Evolutionary conservation across 2,329 filamentous ascomycete species (phyloP).

Genomic region (Dichotomopilus funicola): DNA sequence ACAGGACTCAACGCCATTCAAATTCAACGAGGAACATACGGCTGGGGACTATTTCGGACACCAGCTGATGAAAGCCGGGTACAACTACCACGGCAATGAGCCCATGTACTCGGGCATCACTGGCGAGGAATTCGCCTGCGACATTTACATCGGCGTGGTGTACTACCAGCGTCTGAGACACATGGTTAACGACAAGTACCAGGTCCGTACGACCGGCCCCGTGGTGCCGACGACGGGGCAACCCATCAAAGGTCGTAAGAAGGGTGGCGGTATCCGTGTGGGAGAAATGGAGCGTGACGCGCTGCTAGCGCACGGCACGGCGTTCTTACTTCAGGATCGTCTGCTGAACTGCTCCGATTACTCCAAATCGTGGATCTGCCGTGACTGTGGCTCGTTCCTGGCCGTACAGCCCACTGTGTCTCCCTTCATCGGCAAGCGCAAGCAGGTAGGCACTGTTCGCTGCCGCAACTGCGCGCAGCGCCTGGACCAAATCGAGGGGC

Average conservation of each 20-base stretch:
- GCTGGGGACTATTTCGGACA: conserved; percentile 93
- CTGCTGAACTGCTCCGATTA: conserved; percentile 97
- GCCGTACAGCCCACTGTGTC: conserved; percentile 75
- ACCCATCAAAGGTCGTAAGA: conserved; percentile 92
- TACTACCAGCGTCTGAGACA: conserved; percentile 97
- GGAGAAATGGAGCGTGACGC: conserved; percentile 99
- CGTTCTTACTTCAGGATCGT: conserved; percentile 89
- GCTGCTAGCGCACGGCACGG: conserved; percentile 87
- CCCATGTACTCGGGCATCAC: conserved; percentile 98
- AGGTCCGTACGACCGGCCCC: conserved; percentile 91
- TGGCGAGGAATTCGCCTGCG: conserved; percentile 83
- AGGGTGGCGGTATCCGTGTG: conserved; percentile 96
- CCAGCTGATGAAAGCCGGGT: conserved; percentile 89
- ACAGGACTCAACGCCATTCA: conserved; percentile 92
- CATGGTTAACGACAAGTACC: conserved; percentile 99
- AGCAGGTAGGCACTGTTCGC: conserved; percentile 62
- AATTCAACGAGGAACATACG: conserved; percentile 86
- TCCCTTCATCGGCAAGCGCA: conserved; percentile 57
- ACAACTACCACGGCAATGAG: conserved; percentile 97
- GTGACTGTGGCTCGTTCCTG: conserved; percentile 82
- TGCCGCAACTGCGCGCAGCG: conserved; percentile 70
- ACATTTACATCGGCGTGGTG: conserved; percentile 94
- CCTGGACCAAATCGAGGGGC: conserved; percentile 51
- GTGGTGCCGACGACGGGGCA: conserved; percentile 87
- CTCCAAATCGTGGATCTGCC: conserved; percentile 81